Base-by-base conservation (phyloP, 2,329 filamentous ascomycete species). In the Exophiala xenobiotica region DNA sequence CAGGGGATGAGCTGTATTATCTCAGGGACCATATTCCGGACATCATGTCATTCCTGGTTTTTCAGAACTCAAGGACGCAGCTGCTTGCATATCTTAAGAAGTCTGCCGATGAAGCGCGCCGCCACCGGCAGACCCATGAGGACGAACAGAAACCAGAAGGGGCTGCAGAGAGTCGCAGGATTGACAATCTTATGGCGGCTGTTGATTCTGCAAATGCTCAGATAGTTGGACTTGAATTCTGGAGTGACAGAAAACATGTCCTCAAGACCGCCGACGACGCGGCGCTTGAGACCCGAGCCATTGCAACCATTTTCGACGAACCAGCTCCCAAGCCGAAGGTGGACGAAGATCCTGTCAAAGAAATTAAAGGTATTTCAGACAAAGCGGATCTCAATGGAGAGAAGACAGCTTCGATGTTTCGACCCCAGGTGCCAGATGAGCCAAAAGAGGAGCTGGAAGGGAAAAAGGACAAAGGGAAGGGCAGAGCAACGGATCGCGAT, bases 31-130 rank as follows among this genome's bases (percentile, higher is more conserved):
- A 85, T 66, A 92, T 96, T 78, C 86, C 88, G 49, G 83, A 90
- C 38, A 87, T 96, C 60, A 91, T 96, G 90, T 77, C 82, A 0
- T 77, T 87, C 51, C 88, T 97, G 63, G 78, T 99, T 16, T 99
- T 96, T 66, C 92, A 97, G 68, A 85, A 86, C 14, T 96, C 91
- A 2, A 81, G 91, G 19, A 82, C 86, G 55, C 82, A 90, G 51
- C 77, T 97, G 3, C 76, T 96, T 12, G 77, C 81, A 14, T 80
- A 83, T 44, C 73, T 99, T 40, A 83, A 83, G 61, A 72, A 80
- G n/a, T 75, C 81, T 9, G 77, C 86, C 57, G 78, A 87, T 41
- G 72, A 78, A 58, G 67, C 77, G 19, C 69, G 75, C 50, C 70
- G 74, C 24, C 74, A 80, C 57, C 73, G 76, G 12, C 69, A 78